phyloP scores from a whole-genome alignment of 2,329 filamentous ascomycete species.

The Trichoderma breve region DNA sequence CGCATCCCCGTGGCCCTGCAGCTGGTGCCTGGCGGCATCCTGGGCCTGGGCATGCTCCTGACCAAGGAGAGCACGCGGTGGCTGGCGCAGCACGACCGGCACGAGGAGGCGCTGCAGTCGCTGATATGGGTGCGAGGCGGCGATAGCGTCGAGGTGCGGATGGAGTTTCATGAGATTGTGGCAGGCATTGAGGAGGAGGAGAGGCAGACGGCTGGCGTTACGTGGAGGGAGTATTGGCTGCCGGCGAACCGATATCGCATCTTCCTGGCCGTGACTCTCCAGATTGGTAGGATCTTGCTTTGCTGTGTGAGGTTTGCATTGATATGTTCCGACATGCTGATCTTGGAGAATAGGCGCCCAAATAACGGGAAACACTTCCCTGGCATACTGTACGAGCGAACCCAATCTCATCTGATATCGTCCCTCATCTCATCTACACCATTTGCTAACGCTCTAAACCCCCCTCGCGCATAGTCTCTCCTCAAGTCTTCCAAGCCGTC shows the following conservation, averaged over 20 bases:
- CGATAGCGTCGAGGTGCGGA: constrained; percentile 26
- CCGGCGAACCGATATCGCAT: constrained; percentile 49
- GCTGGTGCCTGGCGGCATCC: constrained; percentile 45
- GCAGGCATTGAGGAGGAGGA: constrained; percentile 48
- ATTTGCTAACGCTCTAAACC: not conserved
- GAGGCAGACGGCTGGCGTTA: constrained; percentile 43
- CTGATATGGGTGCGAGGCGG: constrained; percentile 53
- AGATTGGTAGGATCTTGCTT: constrained; percentile 36
- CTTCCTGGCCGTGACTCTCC: constrained; percentile 48
- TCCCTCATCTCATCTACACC: not conserved
- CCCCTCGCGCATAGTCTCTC: constrained; percentile 36
- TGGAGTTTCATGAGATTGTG: constrained; percentile 40
- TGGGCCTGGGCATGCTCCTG: constrained; percentile 49
- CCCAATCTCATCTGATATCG: not conserved
- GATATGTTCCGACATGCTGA: not conserved
- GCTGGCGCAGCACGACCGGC: constrained; percentile 45
- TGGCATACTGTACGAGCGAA: constrained; percentile 44
- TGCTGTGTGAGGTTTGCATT: not conserved
- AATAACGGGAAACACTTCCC: constrained; percentile 49
- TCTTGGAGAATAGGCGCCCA: constrained; percentile 34
- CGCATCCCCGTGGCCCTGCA: constrained; percentile 49
- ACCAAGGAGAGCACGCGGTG: constrained; percentile 48
- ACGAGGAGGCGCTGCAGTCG: constrained; percentile 46
- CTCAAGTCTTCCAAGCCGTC: constrained; percentile 50
- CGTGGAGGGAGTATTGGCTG: constrained; percentile 44